These are phyloP conservation scores for Xylariaceae sp. DNA, from an alignment of 2,329 filamentous ascomycete species.

Conservation along the genomic window DNA sequence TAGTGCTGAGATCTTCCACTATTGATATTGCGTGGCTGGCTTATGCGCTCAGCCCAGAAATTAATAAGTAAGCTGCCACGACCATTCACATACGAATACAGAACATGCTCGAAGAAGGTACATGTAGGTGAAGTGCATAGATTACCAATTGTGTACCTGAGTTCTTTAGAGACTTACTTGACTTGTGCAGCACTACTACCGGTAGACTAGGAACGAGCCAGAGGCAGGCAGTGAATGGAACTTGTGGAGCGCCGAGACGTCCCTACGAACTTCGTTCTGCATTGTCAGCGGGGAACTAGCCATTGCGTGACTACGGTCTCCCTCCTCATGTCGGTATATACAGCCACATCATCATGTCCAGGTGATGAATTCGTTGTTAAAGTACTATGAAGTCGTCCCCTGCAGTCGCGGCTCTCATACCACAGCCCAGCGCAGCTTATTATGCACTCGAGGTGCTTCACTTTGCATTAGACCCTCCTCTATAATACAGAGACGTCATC, in stretches of 20 bases:
- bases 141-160: slow-evolving; percentile 1
- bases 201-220: slow-evolving; percentile 16
- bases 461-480: neutral
- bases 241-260: slow-evolving; percentile 12
- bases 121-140: neutral
- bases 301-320: neutral
- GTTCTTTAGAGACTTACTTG: slow-evolving; percentile 8
- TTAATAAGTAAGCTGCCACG: neutral
- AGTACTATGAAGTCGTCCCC: neutral
- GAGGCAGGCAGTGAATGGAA: slow-evolving; percentile 2
- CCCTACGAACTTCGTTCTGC: neutral
- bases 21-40: neutral
- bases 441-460: neutral
- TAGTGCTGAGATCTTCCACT: neutral
- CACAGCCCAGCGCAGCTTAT: neutral
- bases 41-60: neutral
- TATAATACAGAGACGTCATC: neutral
- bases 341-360: neutral
- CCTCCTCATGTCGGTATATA: neutral
- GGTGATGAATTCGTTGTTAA: neutral
- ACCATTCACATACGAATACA: neutral
- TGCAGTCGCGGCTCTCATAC: neutral
- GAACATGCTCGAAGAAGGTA: neutral
- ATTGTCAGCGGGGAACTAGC: neutral
- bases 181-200: neutral